Conservation (phyloP, 768 basidiomycete genomes). For the Leucogyrophana mollusca region DNA sequence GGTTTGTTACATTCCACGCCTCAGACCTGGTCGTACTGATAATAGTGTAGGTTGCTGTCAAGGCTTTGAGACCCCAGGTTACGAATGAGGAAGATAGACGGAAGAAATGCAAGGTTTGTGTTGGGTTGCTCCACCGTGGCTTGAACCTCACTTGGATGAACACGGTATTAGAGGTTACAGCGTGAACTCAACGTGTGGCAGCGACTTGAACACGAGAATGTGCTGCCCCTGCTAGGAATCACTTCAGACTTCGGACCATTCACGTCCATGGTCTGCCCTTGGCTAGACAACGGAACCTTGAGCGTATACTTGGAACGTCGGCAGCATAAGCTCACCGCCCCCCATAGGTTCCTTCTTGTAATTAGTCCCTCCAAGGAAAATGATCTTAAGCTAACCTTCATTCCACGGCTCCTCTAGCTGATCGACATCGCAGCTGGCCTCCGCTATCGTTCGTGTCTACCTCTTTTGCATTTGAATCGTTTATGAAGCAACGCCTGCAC, state of each 20-base stretch:
- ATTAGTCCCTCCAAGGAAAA: conserved; percentile 7
- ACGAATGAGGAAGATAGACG: conserved; percentile 1
- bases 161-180: conserved; percentile 17
- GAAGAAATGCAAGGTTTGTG: too few species aligned
- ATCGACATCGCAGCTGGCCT: conserved; percentile 25
- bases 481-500: background rate
- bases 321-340: conserved; percentile 10
- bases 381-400: background rate
- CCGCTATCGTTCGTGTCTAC: conserved; percentile 21
- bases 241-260: conserved; percentile 26
- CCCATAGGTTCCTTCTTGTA: conserved; percentile 17
- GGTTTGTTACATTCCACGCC: background rate
- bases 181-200: conserved; percentile 31
- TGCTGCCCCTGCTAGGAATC: conserved; percentile 28
- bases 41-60: conserved; percentile 7
- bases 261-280: conserved; percentile 32
- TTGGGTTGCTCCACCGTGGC: too few species aligned
- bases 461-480: background rate
- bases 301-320: conserved; percentile 17
- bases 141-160: too few species aligned
- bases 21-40: background rate
- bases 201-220: conserved; percentile 26
- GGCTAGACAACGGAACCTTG: conserved; percentile 29
- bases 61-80: conserved; percentile 4
- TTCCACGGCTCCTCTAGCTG: conserved; percentile 10